These are phyloP conservation scores for Thraustochytrium sp. DNA, from an alignment of 352 stramenopile genomes.

Conservation along the genomic window DNA sequence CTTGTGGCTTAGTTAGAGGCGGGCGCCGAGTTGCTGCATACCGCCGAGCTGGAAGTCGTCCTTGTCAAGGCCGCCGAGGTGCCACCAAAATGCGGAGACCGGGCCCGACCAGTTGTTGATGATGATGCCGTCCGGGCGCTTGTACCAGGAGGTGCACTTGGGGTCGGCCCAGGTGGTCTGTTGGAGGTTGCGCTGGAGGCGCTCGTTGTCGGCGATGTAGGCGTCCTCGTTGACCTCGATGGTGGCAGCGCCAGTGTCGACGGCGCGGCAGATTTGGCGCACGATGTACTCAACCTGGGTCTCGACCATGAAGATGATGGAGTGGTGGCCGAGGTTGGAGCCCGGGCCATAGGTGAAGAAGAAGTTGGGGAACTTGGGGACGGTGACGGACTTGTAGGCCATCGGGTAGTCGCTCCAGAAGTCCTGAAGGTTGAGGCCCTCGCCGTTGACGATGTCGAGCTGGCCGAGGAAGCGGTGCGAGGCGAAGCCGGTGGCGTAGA, in stretches of 20 bases:
- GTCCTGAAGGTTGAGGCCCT: background rate
- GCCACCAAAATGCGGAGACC: background rate
- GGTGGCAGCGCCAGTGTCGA: background rate
- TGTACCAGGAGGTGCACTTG: conserved; percentile 38
- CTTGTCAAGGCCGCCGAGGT: background rate
- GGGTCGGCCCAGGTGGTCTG: conserved; percentile 21
- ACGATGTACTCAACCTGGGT: conserved; percentile 28
- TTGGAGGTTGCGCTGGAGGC: conserved; percentile 10
- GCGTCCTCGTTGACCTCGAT: conserved; percentile 5
- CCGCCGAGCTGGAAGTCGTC: background rate
- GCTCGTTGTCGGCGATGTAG: background rate
- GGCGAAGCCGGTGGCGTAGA: conserved; percentile 43
- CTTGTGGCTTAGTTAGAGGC: no score
- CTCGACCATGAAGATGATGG: conserved; percentile 45
- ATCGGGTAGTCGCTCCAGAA: background rate
- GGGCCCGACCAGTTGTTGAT: conserved; percentile 42
- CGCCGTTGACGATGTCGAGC: background rate
- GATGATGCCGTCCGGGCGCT: conserved; percentile 2
- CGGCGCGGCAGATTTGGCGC: background rate
- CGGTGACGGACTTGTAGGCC: conserved; percentile 6
- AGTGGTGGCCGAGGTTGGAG: conserved; percentile 27
- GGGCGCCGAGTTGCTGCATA: background rate
- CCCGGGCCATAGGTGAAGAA: conserved; percentile 38
- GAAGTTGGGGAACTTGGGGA: conserved; percentile 41
- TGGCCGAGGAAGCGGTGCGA: conserved; percentile 3